Evolutionary conservation across 83 land plant genomes (phyloP).

Genomic region (Larix sibirica): DNA sequence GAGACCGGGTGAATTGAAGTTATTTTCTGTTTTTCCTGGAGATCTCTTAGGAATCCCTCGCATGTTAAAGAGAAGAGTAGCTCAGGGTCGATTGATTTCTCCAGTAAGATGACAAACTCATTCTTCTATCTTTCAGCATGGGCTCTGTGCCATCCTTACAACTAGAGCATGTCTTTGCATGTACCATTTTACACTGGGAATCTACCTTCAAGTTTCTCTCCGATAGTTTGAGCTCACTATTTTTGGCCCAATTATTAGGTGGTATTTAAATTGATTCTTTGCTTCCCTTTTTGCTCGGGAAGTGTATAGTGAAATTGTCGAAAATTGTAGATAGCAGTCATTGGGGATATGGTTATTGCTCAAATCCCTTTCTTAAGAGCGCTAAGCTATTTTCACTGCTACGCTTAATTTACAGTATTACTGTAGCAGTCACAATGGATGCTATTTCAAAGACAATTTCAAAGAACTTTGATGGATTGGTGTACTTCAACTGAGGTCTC

Average conservation of each 20-base stretch:
- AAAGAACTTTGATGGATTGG: no score
- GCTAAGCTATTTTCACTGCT: no score
- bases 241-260: background rate
- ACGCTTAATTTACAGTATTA: no score
- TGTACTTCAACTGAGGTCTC: no score
- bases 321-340: no score
- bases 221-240: background rate
- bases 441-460: no score
- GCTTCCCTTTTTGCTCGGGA: conserved; percentile 15
- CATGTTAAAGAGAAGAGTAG: background rate
- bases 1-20: background rate
- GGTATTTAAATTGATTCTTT: background rate
- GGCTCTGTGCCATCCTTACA: background rate
- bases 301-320: background rate
- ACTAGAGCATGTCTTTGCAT: conserved; percentile 6
- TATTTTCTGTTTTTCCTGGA: background rate
- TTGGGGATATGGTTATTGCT: no score
- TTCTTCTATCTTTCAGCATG: background rate
- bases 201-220: background rate
- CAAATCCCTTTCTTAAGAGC: no score
- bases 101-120: background rate
- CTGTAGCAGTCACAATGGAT: no score
- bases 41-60: background rate
- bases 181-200: background rate
- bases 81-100: background rate